Evolutionary conservation across 1,139 yeast species (phyloP).

Genomic region (Debaryomyces fabryi): DNA sequence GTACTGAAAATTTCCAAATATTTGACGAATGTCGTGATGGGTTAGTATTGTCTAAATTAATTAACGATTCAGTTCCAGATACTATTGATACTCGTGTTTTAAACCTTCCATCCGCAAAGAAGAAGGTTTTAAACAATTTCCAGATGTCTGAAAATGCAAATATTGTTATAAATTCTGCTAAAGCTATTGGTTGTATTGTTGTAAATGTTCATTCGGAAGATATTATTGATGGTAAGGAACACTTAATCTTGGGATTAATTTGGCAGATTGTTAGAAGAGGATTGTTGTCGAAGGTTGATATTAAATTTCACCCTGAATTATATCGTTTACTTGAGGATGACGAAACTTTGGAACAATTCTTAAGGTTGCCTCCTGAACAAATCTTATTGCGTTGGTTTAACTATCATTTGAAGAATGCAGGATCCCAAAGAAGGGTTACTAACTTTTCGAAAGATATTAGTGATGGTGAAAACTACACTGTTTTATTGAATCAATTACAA

Average conservation of each 20-base stretch:
- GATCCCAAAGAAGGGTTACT: constrained; percentile 79
- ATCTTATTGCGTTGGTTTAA: constrained; percentile 97
- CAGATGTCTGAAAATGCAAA: constrained; percentile 97
- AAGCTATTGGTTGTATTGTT: constrained; percentile 97
- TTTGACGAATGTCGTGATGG: constrained; percentile 98
- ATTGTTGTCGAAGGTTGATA: constrained; percentile 88
- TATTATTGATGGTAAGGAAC: constrained; percentile 96
- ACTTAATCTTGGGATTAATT: constrained; percentile 88
- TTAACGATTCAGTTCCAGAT: constrained; percentile 97
- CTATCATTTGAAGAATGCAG: constrained; percentile 93
- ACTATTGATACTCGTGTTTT: constrained; percentile 97
- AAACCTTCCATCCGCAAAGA: constrained; percentile 74
- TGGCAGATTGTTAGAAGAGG: constrained; percentile 99
- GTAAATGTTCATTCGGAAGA: constrained; percentile 98
- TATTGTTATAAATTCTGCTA: constrained; percentile 95
- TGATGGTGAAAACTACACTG: constrained; percentile 95
- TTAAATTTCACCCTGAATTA: constrained; percentile 93
- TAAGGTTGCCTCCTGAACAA: constrained; percentile 97
- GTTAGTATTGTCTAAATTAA: constrained; percentile 84
- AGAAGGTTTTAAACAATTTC: constrained; percentile 86
- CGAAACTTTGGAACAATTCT: constrained; percentile 94
- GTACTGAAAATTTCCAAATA: constrained; percentile 91
- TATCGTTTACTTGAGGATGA: constrained; percentile 94
- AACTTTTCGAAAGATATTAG: constrained; percentile 87
- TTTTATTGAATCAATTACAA: constrained; percentile 82